These are phyloP conservation scores for Ustilago curta DNA, from an alignment of 1,284 basidiomycete species.

Conservation along the genomic window DNA sequence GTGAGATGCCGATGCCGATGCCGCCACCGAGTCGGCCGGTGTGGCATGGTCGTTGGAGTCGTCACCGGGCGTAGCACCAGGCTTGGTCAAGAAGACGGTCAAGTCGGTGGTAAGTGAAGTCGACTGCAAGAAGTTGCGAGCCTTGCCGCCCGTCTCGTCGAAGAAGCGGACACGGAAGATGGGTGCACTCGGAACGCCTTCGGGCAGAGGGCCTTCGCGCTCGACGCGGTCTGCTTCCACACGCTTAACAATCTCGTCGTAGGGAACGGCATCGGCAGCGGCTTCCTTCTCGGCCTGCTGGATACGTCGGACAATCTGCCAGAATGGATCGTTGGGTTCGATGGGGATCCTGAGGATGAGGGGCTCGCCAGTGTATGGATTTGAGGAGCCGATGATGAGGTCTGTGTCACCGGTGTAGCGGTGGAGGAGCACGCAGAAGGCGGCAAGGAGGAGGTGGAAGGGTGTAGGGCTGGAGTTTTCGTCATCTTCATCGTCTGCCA, in stretches of 20 bases:
- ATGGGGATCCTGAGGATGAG: constrained; percentile 86
- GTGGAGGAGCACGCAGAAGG: constrained; percentile 90
- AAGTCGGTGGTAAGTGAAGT: constrained; percentile 86
- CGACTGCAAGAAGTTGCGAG: constrained; percentile 69
- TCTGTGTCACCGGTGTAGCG: constrained; percentile 96
- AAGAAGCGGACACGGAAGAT: constrained; percentile 96
- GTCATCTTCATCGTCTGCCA: constrained; percentile 51
- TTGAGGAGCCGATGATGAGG: constrained; percentile 90
- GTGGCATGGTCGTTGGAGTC: constrained; percentile 16
- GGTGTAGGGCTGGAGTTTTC: constrained; percentile 75
- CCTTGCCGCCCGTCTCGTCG: constrained; percentile 82
- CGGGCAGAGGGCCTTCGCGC: constrained; percentile 46
- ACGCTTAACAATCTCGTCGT: constrained; percentile 80
- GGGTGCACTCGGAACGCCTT: constrained; percentile 61
- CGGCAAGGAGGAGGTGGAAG: constrained; percentile 90
- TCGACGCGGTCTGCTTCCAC: constrained; percentile 56
- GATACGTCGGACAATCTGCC: constrained; percentile 86
- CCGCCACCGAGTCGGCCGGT: constrained; percentile 18
- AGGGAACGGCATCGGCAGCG: constrained; percentile 83
- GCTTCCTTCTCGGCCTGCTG: constrained; percentile 87
- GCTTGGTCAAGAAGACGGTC: constrained; percentile 76
- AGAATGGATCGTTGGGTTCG: constrained; percentile 89
- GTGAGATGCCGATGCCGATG: constrained; percentile 24
- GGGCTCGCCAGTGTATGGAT: constrained; percentile 77
- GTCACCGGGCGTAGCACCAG: constrained; percentile 49